Percentiles rank a stretch among this genome's conserved stretches.
Conservation (phyloP, 345 rosid genomes). For the Sonneratia alba region DNA sequence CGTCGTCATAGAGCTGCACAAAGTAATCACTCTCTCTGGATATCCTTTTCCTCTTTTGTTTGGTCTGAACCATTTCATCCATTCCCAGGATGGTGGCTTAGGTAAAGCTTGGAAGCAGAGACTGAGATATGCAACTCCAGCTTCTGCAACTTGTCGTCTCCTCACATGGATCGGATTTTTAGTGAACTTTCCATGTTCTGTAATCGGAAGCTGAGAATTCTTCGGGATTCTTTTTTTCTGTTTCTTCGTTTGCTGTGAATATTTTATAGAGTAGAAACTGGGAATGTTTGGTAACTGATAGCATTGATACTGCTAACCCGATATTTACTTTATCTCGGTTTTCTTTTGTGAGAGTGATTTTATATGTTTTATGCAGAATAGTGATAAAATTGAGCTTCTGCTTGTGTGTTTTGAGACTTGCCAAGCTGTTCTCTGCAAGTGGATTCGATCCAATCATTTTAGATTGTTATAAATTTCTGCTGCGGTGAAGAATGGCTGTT, state of each 20-base stretch:
- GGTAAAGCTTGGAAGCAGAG: neutral
- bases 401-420: neutral
- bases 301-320: neutral
- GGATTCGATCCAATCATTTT: neutral
- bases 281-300: neutral
- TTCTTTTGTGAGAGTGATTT: neutral
- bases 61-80: neutral
- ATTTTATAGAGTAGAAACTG: neutral
- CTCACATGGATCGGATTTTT: neutral
- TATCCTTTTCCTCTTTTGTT: neutral
- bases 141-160: neutral
- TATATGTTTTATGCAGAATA: neutral
- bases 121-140: neutral
- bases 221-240: neutral
- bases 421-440: neutral
- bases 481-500: no score
- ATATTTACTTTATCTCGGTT: neutral
- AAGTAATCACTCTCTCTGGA: conserved; percentile 15
- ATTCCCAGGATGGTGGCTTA: neutral
- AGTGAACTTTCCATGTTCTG: neutral
- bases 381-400: no score
- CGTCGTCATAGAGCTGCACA: neutral
- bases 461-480: neutral
- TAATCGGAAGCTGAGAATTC: neutral
- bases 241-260: neutral